phyloP scores from a whole-genome alignment of 441 rosid species.

The Aleurites moluccanus region DNA sequence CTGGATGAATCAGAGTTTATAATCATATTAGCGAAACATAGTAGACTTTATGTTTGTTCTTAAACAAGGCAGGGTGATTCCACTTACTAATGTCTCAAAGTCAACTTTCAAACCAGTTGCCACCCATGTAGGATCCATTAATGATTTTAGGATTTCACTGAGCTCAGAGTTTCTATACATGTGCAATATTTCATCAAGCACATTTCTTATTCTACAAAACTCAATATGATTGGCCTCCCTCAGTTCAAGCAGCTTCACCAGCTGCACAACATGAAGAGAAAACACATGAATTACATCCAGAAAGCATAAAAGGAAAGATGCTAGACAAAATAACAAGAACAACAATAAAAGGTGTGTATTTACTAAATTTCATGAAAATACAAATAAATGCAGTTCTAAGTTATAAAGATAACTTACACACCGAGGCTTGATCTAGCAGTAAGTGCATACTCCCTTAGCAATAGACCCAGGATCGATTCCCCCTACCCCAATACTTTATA shows the following conservation, averaged over 20 bases:
- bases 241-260: constrained; percentile 92
- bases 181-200: constrained; percentile 76
- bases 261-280: constrained; percentile 49
- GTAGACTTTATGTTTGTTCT: background rate
- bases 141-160: constrained; percentile 59
- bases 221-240: constrained; percentile 95
- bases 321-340: background rate
- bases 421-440: too few species aligned
- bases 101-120: constrained; percentile 94
- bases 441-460: too few species aligned
- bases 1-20: background rate
- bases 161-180: constrained; percentile 69
- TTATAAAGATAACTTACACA: too few species aligned
- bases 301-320: background rate
- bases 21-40: background rate
- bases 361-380: constrained; percentile 14
- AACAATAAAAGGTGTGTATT: background rate
- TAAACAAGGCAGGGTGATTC: constrained; percentile 2
- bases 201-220: constrained; percentile 84
- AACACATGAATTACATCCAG: constrained; percentile 24
- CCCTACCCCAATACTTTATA: too few species aligned
- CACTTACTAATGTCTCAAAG: constrained; percentile 73
- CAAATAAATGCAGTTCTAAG: too few species aligned
- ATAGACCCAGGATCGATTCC: too few species aligned
- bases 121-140: constrained; percentile 95